Conservation (phyloP, 371 early-diverging fungal species). For the Mortierella sp. region DNA sequence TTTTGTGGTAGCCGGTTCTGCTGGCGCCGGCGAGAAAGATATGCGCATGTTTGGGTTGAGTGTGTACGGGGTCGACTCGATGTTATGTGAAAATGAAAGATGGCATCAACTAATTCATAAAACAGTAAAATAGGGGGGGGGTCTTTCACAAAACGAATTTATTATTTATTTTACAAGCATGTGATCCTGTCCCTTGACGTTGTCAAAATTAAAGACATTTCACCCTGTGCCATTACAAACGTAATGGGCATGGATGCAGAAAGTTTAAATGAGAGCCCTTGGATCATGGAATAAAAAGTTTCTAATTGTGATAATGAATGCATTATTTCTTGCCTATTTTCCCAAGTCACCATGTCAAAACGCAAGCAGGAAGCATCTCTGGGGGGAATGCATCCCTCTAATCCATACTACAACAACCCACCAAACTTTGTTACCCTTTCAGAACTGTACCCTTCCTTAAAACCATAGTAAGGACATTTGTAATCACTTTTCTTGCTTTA, state of each 20-base stretch:
- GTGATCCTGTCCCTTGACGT: too few relatives aligned
- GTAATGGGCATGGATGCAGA: too few relatives aligned
- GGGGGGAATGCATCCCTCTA: conserved; percentile 45
- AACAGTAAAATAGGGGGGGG: too few relatives aligned
- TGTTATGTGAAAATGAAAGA: background rate
- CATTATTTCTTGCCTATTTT: too few relatives aligned
- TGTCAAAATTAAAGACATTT: too few relatives aligned
- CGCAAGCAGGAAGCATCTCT: conserved; percentile 21
- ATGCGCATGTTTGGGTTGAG: conserved; percentile 27
- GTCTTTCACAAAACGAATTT: too few relatives aligned
- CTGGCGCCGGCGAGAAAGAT: conserved; percentile 42
- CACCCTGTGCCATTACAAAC: too few relatives aligned
- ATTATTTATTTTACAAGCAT: too few relatives aligned
- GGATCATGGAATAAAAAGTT: too few relatives aligned
- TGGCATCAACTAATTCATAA: background rate
- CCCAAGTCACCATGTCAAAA: conserved; percentile 30
- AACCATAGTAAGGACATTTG: conserved; percentile 23
- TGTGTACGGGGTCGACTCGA: background rate
- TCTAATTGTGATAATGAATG: too few relatives aligned
- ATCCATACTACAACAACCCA: conserved; percentile 44
- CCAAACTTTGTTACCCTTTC: conserved; percentile 40
- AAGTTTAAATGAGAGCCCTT: too few relatives aligned
- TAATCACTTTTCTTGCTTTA: background rate
- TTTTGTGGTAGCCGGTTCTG: conserved; percentile 33
- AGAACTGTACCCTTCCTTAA: conserved; percentile 32